Evolutionary conservation across 441 rosid species (phyloP), one percentile per base, ranked within the genome.

Genomic region (Brassica balearica): DNA sequence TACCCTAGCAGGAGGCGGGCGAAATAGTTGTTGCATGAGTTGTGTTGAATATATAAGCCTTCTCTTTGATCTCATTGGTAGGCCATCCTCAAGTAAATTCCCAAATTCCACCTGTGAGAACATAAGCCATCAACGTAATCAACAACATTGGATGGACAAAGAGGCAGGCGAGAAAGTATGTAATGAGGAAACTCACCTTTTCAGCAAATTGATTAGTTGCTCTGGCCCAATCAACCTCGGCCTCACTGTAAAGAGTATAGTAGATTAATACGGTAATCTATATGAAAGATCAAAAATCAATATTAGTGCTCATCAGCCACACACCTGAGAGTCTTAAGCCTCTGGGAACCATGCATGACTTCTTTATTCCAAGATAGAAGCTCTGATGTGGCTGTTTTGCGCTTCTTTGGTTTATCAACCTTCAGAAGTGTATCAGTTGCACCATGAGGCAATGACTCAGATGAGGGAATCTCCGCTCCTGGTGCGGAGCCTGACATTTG

Each of bases 1-100:
- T 29, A 85, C 81, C 41, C 80, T 83, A 10, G 82, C 81, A 53
- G 94, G 86, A 73, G 97, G 85, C 20, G 92, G 86, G 34, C 32
- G 69, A 73, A 89, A 85, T 58, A 93, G 80, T 72, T 87, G 90
- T 88, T 96, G 98, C 88, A 88, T 86, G 66, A 96, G 96, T 74
- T 91, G 94, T 36, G 88, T 86, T 14, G 95, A 84, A 83, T 85
- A 78, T 68, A 92, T 73, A 77, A 90, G 86, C 80, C 98, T 94
- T 88, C 90, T 86, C 87, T 85, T 96, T 68, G 94, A 82, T 80
- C 87, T 86, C 32, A 74, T 29, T 2, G 85, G 84, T 27, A 60
- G 69, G 32, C 75, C 73, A 78, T 90, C 91, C 68, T 82, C 92
- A 68, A 82, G 53, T 38, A 71, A 66, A 60, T 89, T 73, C 65